Percentiles rank a stretch among this genome's conserved stretches.
phyloP scores from a whole-genome alignment of 1,139 yeast genomes.

The Komagataea norvegica region DNA sequence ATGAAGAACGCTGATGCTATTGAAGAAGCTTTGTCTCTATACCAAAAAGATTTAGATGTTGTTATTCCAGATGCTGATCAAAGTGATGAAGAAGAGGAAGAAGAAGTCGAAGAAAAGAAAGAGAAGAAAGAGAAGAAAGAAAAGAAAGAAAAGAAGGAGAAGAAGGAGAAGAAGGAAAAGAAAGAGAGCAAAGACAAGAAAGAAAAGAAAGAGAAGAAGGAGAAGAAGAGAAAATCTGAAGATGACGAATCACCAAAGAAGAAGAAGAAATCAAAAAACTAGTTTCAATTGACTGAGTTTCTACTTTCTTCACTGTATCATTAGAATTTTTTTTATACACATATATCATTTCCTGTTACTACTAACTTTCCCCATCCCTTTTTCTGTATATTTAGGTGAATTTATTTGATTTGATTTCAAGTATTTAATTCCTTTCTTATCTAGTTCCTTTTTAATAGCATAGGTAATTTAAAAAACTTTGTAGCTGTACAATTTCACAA shows the following conservation, averaged over 20 bases:
- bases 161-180: conserved; percentile 47
- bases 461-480: neutral
- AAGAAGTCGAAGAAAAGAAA: conserved; percentile 37
- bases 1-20: conserved; percentile 95
- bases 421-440: neutral
- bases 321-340: conserved; percentile 4
- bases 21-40: conserved; percentile 77
- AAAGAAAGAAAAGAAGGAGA: conserved; percentile 47
- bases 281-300: neutral
- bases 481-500: neutral
- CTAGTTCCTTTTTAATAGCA: conserved; percentile 8
- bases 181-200: conserved; percentile 50
- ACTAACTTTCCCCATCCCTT: conserved; percentile 3
- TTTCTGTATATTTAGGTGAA: conserved; percentile 4
- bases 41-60: conserved; percentile 49
- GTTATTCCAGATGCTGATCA: conserved; percentile 33
- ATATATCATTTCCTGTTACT: neutral
- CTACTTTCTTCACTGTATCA: conserved; percentile 9
- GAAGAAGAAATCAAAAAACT: conserved; percentile 42
- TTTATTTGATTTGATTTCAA: conserved; percentile 1
- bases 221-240: conserved; percentile 47
- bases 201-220: conserved; percentile 41
- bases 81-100: conserved; percentile 36
- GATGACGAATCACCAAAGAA: conserved; percentile 37
- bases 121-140: conserved; percentile 49